phyloP scores from a whole-genome alignment of 2,329 filamentous ascomycete species.

The Fusarium sp. region DNA sequence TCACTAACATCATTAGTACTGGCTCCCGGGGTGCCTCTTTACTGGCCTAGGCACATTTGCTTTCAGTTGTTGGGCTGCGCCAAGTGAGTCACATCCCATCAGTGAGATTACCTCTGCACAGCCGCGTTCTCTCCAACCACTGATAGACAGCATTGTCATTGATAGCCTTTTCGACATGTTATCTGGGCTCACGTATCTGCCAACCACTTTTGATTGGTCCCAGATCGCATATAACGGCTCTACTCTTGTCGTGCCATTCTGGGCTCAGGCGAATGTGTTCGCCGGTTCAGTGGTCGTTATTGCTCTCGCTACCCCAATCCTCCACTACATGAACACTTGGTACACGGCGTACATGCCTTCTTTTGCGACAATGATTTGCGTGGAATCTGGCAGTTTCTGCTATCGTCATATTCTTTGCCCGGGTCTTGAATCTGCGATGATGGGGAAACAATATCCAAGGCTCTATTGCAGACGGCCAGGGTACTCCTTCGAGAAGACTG shows the following conservation, averaged over 20 bases:
- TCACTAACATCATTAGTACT: background rate
- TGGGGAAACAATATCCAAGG: conserved; percentile 12
- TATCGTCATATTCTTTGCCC: conserved; percentile 3
- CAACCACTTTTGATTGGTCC: background rate
- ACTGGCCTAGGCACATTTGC: conserved; percentile 4
- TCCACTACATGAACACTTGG: conserved; percentile 14
- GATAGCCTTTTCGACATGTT: conserved; percentile 12
- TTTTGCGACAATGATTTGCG: conserved; percentile 8
- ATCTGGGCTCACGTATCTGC: background rate
- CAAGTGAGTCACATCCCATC: background rate
- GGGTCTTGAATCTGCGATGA: background rate
- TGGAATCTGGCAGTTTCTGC: background rate
- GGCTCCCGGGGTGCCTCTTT: conserved; percentile 1
- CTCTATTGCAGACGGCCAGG: background rate
- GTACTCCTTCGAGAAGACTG: conserved; percentile 6
- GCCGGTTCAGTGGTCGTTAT: background rate
- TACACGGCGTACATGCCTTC: background rate
- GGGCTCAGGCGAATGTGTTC: conserved; percentile 6
- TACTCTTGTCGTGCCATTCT: background rate
- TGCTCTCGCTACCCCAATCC: background rate
- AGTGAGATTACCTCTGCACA: rapidly evolving
- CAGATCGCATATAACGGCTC: conserved; percentile 16
- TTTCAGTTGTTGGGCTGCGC: conserved; percentile 4
- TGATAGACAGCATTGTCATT: background rate
- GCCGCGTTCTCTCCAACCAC: rapidly evolving